A percentile compares a stretch with the other conserved stretches of the same genome.
phyloP scores from a whole-genome alignment of 495 filamentous ascomycete species.

The Daldinia decipiens region DNA sequence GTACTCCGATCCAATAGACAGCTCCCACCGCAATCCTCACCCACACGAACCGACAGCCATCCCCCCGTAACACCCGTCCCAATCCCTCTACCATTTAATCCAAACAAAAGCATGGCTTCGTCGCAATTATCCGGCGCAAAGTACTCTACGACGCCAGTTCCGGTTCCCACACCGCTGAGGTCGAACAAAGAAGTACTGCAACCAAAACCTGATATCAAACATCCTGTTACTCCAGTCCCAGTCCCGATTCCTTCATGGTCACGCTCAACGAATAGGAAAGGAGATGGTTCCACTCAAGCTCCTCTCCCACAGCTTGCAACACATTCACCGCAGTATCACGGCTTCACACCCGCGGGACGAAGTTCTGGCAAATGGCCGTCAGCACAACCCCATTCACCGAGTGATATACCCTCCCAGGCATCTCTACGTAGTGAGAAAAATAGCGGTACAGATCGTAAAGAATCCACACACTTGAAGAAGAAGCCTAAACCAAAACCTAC shows the following conservation, averaged over 20 bases:
- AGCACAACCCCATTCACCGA: not conserved
- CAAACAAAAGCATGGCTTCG: not conserved
- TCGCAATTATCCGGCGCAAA: not conserved
- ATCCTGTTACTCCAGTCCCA: slow-evolving; percentile 35
- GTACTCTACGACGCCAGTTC: slow-evolving; percentile 9
- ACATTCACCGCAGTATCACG: slow-evolving; percentile 2
- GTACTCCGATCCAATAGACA: slow-evolving; percentile 30
- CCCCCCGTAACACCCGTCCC: slow-evolving; percentile 30
- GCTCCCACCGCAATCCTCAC: slow-evolving; percentile 13
- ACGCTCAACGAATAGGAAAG: not conserved
- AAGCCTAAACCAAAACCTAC: slow-evolving; percentile 17
- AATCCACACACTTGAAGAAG: not conserved
- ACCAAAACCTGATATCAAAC: slow-evolving; percentile 7
- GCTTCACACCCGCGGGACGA: slow-evolving; percentile 41
- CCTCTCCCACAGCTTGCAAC: slow-evolving; percentile 4
- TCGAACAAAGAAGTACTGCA: slow-evolving; percentile 9
- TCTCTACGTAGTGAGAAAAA: not conserved
- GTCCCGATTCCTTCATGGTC: slow-evolving; percentile 30
- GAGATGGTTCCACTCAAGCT: slow-evolving; percentile 3
- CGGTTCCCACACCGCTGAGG: slow-evolving; percentile 9
- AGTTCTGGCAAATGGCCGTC: slow-evolving; percentile 28
- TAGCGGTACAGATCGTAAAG: not conserved
- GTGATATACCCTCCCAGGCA: not conserved
- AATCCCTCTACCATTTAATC: slow-evolving; percentile 20
- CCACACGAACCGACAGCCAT: slow-evolving; percentile 1